Conservation (phyloP, 306 rosid species). For the Mimosa pudica region DNA sequence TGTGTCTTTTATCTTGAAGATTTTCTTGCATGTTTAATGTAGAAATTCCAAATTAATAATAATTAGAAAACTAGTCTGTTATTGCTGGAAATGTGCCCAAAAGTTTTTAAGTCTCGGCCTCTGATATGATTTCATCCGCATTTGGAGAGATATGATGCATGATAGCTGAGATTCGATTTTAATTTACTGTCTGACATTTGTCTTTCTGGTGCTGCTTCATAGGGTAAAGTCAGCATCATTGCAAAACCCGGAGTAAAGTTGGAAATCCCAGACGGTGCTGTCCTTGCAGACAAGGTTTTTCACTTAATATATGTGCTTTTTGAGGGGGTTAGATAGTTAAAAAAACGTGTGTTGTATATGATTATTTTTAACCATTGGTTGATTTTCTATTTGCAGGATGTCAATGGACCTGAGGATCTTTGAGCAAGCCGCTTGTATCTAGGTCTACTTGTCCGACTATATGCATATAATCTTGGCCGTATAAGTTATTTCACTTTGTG, state of each 20-base stretch:
- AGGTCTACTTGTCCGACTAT: constrained; percentile 15
- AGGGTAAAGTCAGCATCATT: constrained; percentile 74
- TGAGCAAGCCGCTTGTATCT: constrained; percentile 36
- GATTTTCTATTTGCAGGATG: constrained; percentile 52
- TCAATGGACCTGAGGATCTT: constrained; percentile 74
- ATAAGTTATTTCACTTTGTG: background rate
- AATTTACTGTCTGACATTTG: constrained; percentile 14
- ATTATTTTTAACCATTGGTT: constrained; percentile 7
- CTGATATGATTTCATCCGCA: constrained; percentile 1
- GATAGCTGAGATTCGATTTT: background rate
- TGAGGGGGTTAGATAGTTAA: background rate
- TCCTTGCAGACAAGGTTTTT: constrained; percentile 67
- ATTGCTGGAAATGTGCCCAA: background rate
- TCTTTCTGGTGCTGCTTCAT: constrained; percentile 24
- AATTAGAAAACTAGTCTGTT: background rate
- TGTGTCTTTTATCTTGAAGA: background rate
- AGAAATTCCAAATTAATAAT: background rate
- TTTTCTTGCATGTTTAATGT: constrained; percentile 9
- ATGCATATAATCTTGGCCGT: constrained; percentile 20
- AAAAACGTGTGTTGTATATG: background rate
- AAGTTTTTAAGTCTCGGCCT: background rate
- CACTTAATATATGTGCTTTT: background rate
- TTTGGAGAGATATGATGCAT: constrained; percentile 1
- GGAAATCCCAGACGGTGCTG: constrained; percentile 72
- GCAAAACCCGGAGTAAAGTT: constrained; percentile 69